Base-by-base conservation (phyloP, 1,284 basidiomycete genomes). In the Austroboletus novae-zelandiae region DNA sequence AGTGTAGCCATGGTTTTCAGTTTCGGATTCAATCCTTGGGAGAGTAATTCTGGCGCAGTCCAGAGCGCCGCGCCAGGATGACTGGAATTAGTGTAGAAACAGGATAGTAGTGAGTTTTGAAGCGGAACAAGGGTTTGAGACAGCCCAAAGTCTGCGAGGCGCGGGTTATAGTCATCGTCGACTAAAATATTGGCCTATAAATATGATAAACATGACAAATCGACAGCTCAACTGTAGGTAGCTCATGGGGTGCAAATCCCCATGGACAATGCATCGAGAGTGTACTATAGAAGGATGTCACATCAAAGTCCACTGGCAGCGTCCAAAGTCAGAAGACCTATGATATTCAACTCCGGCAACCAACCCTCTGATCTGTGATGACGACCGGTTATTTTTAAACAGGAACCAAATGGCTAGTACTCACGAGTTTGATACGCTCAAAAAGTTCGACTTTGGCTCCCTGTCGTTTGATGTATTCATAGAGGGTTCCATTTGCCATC, bases 211-310 rank as follows among this genome's bases (percentile, higher is more conserved):
- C 25, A 11, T 13, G 18, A 23, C 4, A 20, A 31, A 34, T 35
- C 8, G 18, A 15, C 9, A 9, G 14, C 34, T 8, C n/a, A 5
- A 35, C n/a, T 9, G 17, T 11, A 15, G 10, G n/a, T 15, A 34
- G 43, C 53, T 1, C n/a, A 50, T 53, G 2, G 53, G 53, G 17
- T 55, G 53, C 17, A 55, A 23, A 42, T 55, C 48, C 3, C 53
- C 44, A 5, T 55, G 53, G 25, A 55, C 30, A 15, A 55, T 8
- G 14, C 1, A 1, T 8, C 10, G 15, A 5, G 53, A 55, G 40
- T 55, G 53, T 9, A 55, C 53, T 55, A 9, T 6, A 17, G 10
- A 7, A 27, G 9, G 23, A 8, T 18, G 29, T 40, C 10, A 54
- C 10, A 55, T 11, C 18, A 17, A n/a, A 39, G 3, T 1, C 20